Evolutionary conservation across 1,139 yeast species (phyloP).

Genomic region (Candida pseudoviswanathii): DNA sequence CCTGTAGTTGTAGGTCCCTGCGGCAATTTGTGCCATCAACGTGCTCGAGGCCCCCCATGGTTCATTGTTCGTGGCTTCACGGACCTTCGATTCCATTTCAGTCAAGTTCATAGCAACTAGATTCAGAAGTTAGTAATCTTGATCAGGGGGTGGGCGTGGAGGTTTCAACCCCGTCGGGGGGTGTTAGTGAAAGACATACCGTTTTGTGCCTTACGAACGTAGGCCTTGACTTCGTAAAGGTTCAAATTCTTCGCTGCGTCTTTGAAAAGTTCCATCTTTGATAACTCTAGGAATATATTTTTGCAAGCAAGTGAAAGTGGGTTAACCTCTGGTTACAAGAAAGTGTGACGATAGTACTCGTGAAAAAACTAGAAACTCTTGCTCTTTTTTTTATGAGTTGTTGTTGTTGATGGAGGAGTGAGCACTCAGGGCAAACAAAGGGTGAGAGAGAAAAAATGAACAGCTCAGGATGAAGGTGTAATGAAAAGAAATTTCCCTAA

Average conservation of each 20-base stretch:
- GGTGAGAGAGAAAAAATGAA: neutral
- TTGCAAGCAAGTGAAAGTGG: neutral
- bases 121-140: conserved; percentile 14
- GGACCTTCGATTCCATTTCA: conserved; percentile 93
- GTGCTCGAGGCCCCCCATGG: conserved; percentile 99
- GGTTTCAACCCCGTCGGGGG: neutral
- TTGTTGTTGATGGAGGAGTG: neutral
- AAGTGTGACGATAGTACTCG: neutral
- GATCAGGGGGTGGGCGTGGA: neutral
- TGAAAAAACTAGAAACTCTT: neutral
- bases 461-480: neutral
- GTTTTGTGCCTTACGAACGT: conserved; percentile 97
- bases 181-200: conserved; percentile 40
- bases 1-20: conserved; percentile 87
- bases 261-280: conserved; percentile 61
- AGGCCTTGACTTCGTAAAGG: conserved; percentile 93
- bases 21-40: conserved; percentile 91
- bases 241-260: conserved; percentile 81
- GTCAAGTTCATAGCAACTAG: conserved; percentile 84
- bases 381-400: neutral
- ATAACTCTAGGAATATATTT: neutral
- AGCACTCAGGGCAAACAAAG: neutral
- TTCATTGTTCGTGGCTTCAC: conserved; percentile 97
- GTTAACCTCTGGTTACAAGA: neutral
- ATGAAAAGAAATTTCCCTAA: neutral